Base-by-base conservation (phyloP, 1,284 basidiomycete genomes). In the Ustilago crameri region DNA sequence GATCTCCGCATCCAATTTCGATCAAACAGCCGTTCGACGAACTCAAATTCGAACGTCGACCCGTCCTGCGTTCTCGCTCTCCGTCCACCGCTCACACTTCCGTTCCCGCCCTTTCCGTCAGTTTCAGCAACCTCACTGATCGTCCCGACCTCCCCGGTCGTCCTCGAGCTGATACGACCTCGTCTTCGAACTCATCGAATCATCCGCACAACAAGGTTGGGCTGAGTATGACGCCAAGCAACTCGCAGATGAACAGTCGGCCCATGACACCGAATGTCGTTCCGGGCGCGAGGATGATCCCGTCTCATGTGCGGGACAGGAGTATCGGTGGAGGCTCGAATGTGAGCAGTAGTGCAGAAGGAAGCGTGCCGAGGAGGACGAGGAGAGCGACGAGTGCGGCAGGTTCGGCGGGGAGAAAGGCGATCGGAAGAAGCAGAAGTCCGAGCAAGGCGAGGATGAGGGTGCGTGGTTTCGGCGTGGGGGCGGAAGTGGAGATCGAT, bases 21-120 rank as follows among this genome's bases (percentile, higher is more conserved):
- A 37, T 37, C 1, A 43, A 52, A 15, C 40, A 45, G 12, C 48
- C 37, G 4, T 51, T 67, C 22, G 52, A 64, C 43, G 65, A 71
- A 30, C 62, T 79, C 35, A 65, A 67, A 17, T 79, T 79, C 41
- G 75, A 79, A 48, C 68, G 76, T 43, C 55, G 76, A 26, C 75
- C 65, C 1, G 69, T 79, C 3, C 65, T 69, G 3, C 67, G 76
- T n/a, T 79, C 76, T 1, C 60, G 76, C 7, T 75, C 73, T 10
- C 76, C 76, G 0, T 75, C 72, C 2, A 72, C 55, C 2, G 64
- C 54, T 3, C 44, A 49, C 27, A 45, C 47, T 14, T 27, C 44
- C 2, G 47, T n/a, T 22, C 50, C 68, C 2, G 58, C 49, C 7
- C 56, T 75, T 20, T 73, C 70, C 22, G 64, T 73, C 42, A 73